Evolutionary conservation across 371 early-diverging fungal species (phyloP), one percentile per base, ranked within the genome.

Genomic region (Mortierella sp.): DNA sequence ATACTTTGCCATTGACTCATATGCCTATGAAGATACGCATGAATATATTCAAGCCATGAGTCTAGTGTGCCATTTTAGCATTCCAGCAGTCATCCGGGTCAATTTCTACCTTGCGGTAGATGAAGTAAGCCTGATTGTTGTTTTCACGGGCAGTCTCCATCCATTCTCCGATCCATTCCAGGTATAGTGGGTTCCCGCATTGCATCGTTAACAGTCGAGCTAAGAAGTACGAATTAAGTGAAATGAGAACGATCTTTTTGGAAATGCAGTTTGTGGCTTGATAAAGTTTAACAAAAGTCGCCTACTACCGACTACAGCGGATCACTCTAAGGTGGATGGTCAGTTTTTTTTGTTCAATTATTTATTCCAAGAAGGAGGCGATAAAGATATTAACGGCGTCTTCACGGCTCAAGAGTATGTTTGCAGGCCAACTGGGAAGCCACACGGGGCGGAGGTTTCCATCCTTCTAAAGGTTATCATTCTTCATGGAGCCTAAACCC

Each of bases 91-190:
- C 22, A 32, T 16, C 4, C 22, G 11, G 32, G 13, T 55, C 55
- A 28, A 13, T 32, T 16, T 9, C 50, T 80, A 91, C 93, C 84
- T 87, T 91, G 78, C 85, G 89, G 67, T 89, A 90, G 1, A 86
- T 87, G 65, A 70, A 88, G 58, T 86, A 90, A 0, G 84, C 61
- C 55, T 87, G 90, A 48, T 65, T 72, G 58, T 80, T 79, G 10
- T 70, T 57, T 4, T 61, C 65, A 69, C 80, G 74, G 0, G 87
- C 87, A 24, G 75, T 48, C 36, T 87, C 86, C 87, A 88, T 86
- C 90, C 90, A 90, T 70, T 92, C 91, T 22, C 84, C 84, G 16
- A 93, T 75, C 92, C 92, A 93, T 47, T 87, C 76, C 16, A 89
- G 79, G 70, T 83, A 86, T 28, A 92, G 72, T 16, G 92, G 91